Base-by-base conservation (phyloP, 2,329 filamentous ascomycete genomes). In the Colletotrichum sidae region DNA sequence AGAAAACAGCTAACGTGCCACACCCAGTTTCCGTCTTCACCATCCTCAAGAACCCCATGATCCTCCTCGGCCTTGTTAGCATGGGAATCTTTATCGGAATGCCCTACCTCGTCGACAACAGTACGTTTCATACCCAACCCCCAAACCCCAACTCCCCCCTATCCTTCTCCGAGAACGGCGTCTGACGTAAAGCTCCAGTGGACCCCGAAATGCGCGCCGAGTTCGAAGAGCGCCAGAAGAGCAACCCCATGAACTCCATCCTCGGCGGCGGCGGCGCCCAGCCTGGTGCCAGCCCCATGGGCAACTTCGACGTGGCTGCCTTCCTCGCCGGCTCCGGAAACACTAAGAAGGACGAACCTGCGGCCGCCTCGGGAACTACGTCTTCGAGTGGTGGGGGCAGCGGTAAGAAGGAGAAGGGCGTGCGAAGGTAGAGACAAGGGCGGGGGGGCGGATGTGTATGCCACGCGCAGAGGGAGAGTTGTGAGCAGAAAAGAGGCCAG, bases 11-110 rank as follows among this genome's bases (percentile, higher is more conserved):
- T 62, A 50, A 65, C n/a, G 9, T 17, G 7, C 3, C 4, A 12
- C 53, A 55, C 6, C 47, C 69, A 93, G 91, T 95, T 80, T 93
- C 90, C 15, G 84, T 94, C n/a, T 74, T 97, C 62, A 88, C 87
- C 64, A 89, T 97, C 60, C 83, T 97, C 72, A 96, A 96, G 83
- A 97, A 93, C 75, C 96, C 96, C 4, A 98, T 98, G 94, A 97
- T 98, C 69, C 85, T 99, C 67, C 91, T 99, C 83, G 94, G 91
- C 5, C 79, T 97, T 39, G 89, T 96, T 44, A 93, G 90, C 67
- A 88, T 97, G 82, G 90, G 82, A 6, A 83, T 97, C 70, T 94
- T 97, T 68, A 86, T 98, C 72, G 94, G 94, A 70, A 93, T 98
- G 92, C 96, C 96, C 12, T 96, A 97, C 78, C 79, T 99, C 60